Conservation (phyloP, 2,329 filamentous ascomycete species). For the Aspergillus spinulosporus region DNA sequence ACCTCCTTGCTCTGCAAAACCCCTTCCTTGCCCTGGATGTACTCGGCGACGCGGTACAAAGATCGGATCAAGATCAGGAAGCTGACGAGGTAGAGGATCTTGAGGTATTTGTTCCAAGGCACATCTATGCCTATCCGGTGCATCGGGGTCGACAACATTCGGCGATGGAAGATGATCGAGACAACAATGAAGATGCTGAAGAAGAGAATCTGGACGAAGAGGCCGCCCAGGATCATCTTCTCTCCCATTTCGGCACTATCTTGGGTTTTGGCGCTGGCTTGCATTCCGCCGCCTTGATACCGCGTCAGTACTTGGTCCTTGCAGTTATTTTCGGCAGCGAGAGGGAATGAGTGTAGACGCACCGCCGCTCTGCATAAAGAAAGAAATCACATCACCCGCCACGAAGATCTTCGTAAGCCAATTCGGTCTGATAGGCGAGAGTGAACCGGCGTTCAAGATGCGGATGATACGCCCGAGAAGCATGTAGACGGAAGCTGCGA, state of each 20-base stretch:
- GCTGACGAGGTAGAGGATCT: constrained; percentile 17
- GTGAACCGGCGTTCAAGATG: constrained; percentile 33
- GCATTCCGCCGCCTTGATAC: constrained; percentile 21
- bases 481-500: constrained; percentile 44
- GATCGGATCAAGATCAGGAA: constrained; percentile 25
- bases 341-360: neutral
- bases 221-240: constrained; percentile 54
- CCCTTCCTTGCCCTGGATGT: constrained; percentile 15
- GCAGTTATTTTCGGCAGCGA: neutral
- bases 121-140: neutral
- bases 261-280: constrained; percentile 9
- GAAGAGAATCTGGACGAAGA: constrained; percentile 60
- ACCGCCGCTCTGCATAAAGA: constrained; percentile 34
- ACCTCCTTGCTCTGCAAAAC: constrained; percentile 12
- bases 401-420: constrained; percentile 45
- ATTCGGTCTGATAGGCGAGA: constrained; percentile 32
- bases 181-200: constrained; percentile 58
- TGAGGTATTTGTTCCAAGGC: constrained; percentile 16
- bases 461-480: constrained; percentile 40
- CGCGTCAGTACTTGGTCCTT: too few species aligned
- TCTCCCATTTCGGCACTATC: constrained; percentile 18
- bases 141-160: neutral
- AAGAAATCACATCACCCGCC: constrained; percentile 35
- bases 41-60: constrained; percentile 24
- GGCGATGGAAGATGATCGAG: constrained; percentile 13